Evolutionary conservation across 257 asterid species (phyloP).

Genomic region (Solanum chiquidenum): DNA sequence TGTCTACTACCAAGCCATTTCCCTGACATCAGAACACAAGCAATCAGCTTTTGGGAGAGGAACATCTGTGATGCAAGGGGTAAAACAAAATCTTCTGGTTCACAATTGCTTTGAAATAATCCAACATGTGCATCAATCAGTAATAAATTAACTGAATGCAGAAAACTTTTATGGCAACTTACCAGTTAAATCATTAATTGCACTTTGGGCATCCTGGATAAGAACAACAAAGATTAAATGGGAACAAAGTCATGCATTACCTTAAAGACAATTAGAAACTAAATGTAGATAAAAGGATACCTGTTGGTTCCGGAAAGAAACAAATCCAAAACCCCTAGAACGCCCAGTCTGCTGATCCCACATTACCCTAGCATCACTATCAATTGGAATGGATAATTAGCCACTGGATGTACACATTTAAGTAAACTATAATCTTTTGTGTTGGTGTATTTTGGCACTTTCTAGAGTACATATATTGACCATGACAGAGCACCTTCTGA

Average conservation of each 20-base stretch:
- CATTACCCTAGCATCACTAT: constrained; percentile 91
- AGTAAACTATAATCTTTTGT: not conserved
- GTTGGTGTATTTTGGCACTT: not conserved
- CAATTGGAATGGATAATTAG: not conserved
- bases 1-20: constrained; percentile 97
- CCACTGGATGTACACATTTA: not conserved
- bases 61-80: not conserved
- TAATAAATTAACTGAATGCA: not conserved
- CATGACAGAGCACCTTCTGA: not conserved
- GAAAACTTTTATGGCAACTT: not conserved
- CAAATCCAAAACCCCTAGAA: constrained; percentile 96
- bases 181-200: constrained; percentile 88
- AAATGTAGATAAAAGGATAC: constrained; percentile 17
- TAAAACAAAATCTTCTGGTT: not conserved
- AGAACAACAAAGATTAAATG: not conserved
- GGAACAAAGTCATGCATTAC: not conserved
- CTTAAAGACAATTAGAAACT: not conserved
- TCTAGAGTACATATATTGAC: not conserved
- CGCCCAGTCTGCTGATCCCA: constrained; percentile 98
- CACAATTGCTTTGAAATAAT: not conserved
- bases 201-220: constrained; percentile 90
- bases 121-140: not conserved
- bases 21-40: constrained; percentile 24
- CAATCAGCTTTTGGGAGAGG: not conserved
- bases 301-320: constrained; percentile 89